Evolutionary conservation across 2,329 filamentous ascomycete species (phyloP).

Genomic region (Hypoxylon sp.): DNA sequence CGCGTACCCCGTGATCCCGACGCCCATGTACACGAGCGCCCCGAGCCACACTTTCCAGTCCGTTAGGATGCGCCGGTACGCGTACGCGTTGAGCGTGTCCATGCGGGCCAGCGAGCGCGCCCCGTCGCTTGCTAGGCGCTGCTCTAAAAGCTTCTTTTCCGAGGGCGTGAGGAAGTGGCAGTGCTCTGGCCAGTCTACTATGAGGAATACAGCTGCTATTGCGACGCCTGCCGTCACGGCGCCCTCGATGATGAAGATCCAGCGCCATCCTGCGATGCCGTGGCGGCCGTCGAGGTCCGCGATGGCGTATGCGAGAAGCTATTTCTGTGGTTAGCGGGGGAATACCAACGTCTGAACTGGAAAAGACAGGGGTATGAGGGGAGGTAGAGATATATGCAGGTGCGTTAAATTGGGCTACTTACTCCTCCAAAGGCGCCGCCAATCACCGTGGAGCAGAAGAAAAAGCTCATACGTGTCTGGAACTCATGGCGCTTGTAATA

Average conservation of each 20-base stretch:
- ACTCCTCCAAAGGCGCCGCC: conserved; percentile 62
- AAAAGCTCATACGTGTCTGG: conserved; percentile 62
- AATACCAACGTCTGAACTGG: neutral
- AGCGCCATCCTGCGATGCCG: conserved; percentile 64
- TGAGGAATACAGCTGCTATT: conserved; percentile 58
- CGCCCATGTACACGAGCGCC: conserved; percentile 53
- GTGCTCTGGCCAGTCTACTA: conserved; percentile 67
- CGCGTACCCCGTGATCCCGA: conserved; percentile 54
- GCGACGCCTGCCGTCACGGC: conserved; percentile 56
- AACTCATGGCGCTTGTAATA: conserved; percentile 67
- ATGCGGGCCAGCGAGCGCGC: conserved; percentile 48
- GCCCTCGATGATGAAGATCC: conserved; percentile 63
- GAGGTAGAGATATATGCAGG: neutral
- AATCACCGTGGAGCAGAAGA: conserved; percentile 61
- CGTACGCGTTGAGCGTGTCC: conserved; percentile 53
- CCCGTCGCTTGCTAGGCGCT: conserved; percentile 54
- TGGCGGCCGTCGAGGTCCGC: conserved; percentile 60
- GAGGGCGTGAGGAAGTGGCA: conserved; percentile 62
- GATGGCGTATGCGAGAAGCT: conserved; percentile 65
- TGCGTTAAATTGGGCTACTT: conserved; percentile 32
- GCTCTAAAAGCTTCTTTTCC: conserved; percentile 57
- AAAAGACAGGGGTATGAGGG: neutral
- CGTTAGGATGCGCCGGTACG: conserved; percentile 52
- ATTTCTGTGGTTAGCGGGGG: neutral
- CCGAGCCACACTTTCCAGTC: conserved; percentile 62